Conservation (phyloP, 768 basidiomycete genomes). For the Plicaturopsis crispa region DNA sequence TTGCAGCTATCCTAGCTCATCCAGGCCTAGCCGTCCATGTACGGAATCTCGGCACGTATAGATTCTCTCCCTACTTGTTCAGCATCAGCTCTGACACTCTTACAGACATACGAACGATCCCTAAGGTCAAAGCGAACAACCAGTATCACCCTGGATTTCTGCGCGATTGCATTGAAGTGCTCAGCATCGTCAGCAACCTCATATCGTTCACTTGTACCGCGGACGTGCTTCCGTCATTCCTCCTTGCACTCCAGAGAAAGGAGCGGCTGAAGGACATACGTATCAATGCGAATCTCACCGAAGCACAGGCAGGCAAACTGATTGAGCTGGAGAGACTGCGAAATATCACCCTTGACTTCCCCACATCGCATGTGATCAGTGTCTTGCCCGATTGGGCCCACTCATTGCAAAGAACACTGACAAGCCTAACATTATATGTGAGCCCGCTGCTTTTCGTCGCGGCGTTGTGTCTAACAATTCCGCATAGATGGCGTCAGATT, state of each 20-base stretch:
- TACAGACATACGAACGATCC: constrained; percentile 45
- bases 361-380: constrained; percentile 58
- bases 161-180: constrained; percentile 38
- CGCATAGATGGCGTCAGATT: constrained; percentile 44
- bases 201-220: constrained; percentile 47
- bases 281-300: constrained; percentile 44
- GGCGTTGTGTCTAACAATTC: background rate
- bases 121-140: constrained; percentile 21
- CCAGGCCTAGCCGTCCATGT: constrained; percentile 50
- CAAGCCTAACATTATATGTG: constrained; percentile 53
- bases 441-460: constrained; percentile 17
- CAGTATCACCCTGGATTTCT: constrained; percentile 40
- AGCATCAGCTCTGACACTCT: constrained; percentile 4
- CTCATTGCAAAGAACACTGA: constrained; percentile 35
- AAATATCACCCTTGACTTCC: constrained; percentile 44
- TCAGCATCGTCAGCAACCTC: constrained; percentile 45
- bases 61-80: constrained; percentile 1
- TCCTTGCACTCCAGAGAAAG: constrained; percentile 38
- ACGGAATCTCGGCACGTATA: constrained; percentile 43
- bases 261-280: constrained; percentile 37
- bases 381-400: constrained; percentile 50
- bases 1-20: constrained; percentile 47
- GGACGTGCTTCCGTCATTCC: constrained; percentile 39
- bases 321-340: constrained; percentile 30
- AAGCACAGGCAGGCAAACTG: constrained; percentile 39